Percentiles rank a stretch among this genome's conserved stretches.
Conservation (phyloP, 2,329 filamentous ascomycete genomes). For the Fusarium illudens region DNA sequence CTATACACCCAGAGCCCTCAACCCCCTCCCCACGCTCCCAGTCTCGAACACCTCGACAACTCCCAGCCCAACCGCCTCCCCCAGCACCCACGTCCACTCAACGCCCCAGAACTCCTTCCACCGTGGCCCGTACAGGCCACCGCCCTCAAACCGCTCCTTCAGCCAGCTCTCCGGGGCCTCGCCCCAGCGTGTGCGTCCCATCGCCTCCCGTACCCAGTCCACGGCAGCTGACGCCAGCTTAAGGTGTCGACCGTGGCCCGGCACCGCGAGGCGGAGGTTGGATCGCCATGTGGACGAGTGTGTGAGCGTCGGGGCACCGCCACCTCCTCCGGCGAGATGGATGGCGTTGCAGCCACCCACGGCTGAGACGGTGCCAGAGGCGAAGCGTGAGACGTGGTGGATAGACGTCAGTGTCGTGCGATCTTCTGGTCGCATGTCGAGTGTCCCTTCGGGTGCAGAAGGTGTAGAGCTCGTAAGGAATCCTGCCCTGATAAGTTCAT, state of each 20-base stretch:
- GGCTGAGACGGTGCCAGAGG: slow-evolving; percentile 73
- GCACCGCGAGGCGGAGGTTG: slow-evolving; percentile 67
- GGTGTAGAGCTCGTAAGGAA: slow-evolving; percentile 66
- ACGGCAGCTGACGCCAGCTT: slow-evolving; percentile 70
- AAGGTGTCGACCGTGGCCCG: slow-evolving; percentile 72
- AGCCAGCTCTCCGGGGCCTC: slow-evolving; percentile 71
- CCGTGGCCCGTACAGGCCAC: slow-evolving; percentile 51
- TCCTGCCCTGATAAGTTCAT: slow-evolving; percentile 69
- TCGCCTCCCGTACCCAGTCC: slow-evolving; percentile 66
- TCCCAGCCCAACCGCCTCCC: slow-evolving; percentile 75
- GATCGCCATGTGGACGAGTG: slow-evolving; percentile 30
- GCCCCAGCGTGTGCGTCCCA: slow-evolving; percentile 66
- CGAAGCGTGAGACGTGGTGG: slow-evolving; percentile 68
- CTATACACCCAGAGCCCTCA: slow-evolving; percentile 55
- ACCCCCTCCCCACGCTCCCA: slow-evolving; percentile 73
- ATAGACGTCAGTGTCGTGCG: slow-evolving; percentile 67
- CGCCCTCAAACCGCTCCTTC: slow-evolving; percentile 76
- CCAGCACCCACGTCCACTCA: slow-evolving; percentile 75
- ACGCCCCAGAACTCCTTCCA: slow-evolving; percentile 78
- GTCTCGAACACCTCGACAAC: slow-evolving; percentile 79
- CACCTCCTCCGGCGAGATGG: slow-evolving; percentile 68
- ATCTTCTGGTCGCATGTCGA: slow-evolving; percentile 61
- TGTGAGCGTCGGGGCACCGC: slow-evolving; percentile 48
- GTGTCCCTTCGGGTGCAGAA: slow-evolving; percentile 46
- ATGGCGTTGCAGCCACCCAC: slow-evolving; percentile 74